Evolutionary conservation across 169 alveolate genomes (phyloP).

Genomic region (Cryptosporidium viatorum): DNA sequence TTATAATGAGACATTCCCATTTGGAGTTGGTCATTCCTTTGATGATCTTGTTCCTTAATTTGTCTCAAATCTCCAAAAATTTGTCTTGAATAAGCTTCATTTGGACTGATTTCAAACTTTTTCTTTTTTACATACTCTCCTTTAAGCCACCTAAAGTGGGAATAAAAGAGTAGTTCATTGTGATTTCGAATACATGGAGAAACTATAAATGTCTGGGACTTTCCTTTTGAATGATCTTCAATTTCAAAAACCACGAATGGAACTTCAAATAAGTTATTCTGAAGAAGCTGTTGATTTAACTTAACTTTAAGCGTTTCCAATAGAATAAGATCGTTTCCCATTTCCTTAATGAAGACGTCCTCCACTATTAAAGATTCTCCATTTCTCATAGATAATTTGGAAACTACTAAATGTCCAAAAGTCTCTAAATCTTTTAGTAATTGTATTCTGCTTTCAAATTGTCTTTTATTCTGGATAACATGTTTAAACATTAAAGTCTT

Average conservation of each 20-base stretch:
- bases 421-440: constrained; percentile 2
- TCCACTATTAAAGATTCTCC: constrained; percentile 10
- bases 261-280: constrained; percentile 29
- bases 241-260: constrained; percentile 33
- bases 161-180: constrained; percentile 39
- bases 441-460: constrained; percentile 15
- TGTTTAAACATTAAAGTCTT: constrained; percentile 31
- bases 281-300: neutral
- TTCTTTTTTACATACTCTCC: neutral
- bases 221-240: neutral
- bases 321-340: constrained; percentile 5
- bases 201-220: neutral
- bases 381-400: neutral
- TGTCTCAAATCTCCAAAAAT: neutral
- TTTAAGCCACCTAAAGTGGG: constrained; percentile 16
- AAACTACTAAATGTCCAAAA: constrained; percentile 36
- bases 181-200: constrained; percentile 42
- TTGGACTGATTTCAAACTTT: constrained; percentile 6
- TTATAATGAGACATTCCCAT: constrained; percentile 35
- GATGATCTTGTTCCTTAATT: neutral
- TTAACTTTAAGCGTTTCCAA: constrained; percentile 6
- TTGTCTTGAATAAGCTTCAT: neutral
- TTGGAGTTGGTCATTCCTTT: neutral
- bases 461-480: neutral
- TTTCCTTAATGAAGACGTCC: constrained; percentile 13